These are phyloP conservation scores for Cyberlindnera misumaiensis DNA, from an alignment of 805 yeast species.

Conservation along the genomic window DNA sequence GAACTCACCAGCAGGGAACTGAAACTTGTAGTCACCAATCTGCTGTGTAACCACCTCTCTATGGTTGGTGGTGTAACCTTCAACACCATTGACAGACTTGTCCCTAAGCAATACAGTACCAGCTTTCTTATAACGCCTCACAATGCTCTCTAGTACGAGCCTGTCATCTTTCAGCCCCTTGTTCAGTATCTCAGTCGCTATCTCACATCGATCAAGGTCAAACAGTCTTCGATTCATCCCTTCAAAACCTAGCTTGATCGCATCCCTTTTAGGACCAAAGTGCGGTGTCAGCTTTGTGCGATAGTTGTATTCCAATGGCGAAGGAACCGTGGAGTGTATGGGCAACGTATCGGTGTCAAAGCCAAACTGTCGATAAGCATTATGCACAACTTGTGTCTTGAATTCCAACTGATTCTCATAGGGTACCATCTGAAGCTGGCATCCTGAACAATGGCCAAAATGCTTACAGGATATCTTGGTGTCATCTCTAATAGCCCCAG, in stretches of 20 bases:
- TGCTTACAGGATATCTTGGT: conserved; percentile 56
- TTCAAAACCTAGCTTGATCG: conserved; percentile 71
- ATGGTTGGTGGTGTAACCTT: conserved; percentile 65
- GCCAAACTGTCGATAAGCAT: conserved; percentile 75
- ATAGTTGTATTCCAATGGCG: conserved; percentile 71
- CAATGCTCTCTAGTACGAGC: conserved; percentile 35
- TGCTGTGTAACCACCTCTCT: conserved; percentile 72
- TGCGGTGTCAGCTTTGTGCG: conserved; percentile 95
- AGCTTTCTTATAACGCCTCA: conserved; percentile 55
- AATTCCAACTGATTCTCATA: conserved; percentile 66
- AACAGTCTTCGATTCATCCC: conserved; percentile 44
- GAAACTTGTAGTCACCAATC: conserved; percentile 63
- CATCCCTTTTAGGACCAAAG: conserved; percentile 59
- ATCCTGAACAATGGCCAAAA: conserved; percentile 88
- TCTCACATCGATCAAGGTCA: conserved; percentile 86
- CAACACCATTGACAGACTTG: conserved; percentile 37
- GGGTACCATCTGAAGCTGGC: conserved; percentile 78
- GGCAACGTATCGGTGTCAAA: conserved; percentile 37
- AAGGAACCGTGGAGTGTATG: conserved; percentile 61
- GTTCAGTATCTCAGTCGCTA: conserved; percentile 78
- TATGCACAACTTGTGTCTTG: conserved; percentile 65
- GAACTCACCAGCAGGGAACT: conserved; percentile 92
- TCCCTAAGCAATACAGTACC: conserved; percentile 85
- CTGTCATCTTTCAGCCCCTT: conserved; percentile 67
- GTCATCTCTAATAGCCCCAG: conserved; percentile 42